phyloP scores from a whole-genome alignment of 208 protist genomes.

The Trypanosoma boissoni region DNA sequence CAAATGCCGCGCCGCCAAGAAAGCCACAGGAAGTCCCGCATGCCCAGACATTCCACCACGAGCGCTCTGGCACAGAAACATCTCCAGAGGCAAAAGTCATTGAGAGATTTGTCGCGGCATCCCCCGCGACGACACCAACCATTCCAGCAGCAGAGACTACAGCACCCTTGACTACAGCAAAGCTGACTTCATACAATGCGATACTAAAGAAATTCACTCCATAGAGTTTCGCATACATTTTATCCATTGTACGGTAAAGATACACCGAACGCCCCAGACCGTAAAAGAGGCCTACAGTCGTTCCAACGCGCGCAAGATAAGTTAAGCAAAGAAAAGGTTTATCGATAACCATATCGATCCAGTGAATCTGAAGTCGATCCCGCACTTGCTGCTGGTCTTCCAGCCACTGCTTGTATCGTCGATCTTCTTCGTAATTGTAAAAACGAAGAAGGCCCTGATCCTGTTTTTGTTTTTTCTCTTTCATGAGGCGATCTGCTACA shows the following conservation, averaged over 20 bases:
- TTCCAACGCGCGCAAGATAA: constrained; percentile 64
- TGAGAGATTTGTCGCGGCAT: constrained; percentile 36
- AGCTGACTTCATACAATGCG: constrained; percentile 60
- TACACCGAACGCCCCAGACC: constrained; percentile 68
- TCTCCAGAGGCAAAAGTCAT: constrained; percentile 27
- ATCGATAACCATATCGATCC: constrained; percentile 77
- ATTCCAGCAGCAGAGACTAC: constrained; percentile 39
- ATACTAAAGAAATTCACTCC: constrained; percentile 64
- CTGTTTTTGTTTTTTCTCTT: constrained; percentile 23
- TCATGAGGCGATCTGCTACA: constrained; percentile 50
- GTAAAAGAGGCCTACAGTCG: constrained; percentile 71
- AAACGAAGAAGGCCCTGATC: constrained; percentile 26
- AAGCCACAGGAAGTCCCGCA: constrained; percentile 40
- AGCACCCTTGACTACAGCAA: constrained; percentile 60
- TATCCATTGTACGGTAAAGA: constrained; percentile 89
- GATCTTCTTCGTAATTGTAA: constrained; percentile 80
- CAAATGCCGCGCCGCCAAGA: constrained; percentile 44
- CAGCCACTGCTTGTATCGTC: constrained; percentile 72
- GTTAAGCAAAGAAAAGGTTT: constrained; percentile 39
- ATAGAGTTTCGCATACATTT: constrained; percentile 84
- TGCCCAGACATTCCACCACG: constrained; percentile 56
- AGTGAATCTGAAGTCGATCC: constrained; percentile 73
- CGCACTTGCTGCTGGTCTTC: constrained; percentile 50
- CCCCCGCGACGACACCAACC: constrained; percentile 50
- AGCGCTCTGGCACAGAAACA: constrained; percentile 46